Base-by-base conservation (phyloP, 306 rosid species). In the Casuarina cunninghamiana region DNA sequence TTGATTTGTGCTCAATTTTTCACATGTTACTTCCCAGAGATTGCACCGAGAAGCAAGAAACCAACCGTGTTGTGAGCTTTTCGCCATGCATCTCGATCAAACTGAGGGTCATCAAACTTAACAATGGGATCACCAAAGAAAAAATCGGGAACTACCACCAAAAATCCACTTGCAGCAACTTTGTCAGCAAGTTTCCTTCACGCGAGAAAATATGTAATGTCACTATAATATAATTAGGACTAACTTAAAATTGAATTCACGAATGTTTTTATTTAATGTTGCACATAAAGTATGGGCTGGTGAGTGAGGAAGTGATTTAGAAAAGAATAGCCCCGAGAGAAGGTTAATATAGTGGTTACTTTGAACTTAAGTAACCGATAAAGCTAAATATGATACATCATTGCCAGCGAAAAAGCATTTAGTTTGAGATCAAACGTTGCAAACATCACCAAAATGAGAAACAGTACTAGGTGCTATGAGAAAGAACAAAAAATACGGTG, bases 121-220 rank as follows among this genome's bases (percentile, higher is more conserved):
- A 17, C 81, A 73, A 26, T 26, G 70, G 60, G 75, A 74, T 89
- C 88, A 48, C 87, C 88, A 44, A 77, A 69, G 2, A 89, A 80
- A 75, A 86, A 86, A 85, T 87, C 93, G 32, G 96, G 96, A 83
- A 89, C 88, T 60, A 85, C 86, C 74, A 86, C 96, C 48, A 86
- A 84, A 82, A 81, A 86, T 55, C 89, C 90, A 45, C 88, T 53
- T 2, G 80, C 78, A 65, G 89, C 90, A 55, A 80, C 67, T 84
- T 87, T 89, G 81, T 89, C 91, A 0, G 89, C 93, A 1, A 86
- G 86, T 84, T 89, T 87, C 87, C 96, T 91, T 82, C 53, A 80
- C 42, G 73, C 38, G 66, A 80, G 69, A 76, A 17, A 78, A n/a
- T 60, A 69, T 32, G 3, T 66, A 62, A 11, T 62, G 37, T 62